Base-by-base conservation (phyloP, 345 rosid genomes). In the Salix brachista region DNA sequence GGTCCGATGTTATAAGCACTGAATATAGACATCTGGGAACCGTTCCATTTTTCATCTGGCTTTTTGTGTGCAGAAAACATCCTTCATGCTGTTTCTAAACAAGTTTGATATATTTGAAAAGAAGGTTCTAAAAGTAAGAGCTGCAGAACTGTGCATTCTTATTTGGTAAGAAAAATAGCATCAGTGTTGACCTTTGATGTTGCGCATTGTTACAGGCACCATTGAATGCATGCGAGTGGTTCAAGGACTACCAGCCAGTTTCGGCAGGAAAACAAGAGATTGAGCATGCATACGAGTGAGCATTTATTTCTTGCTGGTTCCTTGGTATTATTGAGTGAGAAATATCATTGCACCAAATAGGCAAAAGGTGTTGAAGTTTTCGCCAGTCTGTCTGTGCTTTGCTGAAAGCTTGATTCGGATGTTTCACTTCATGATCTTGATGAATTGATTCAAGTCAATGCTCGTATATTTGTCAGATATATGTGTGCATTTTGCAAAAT, bases 201-300 rank as follows among this genome's bases (percentile, higher is more conserved):
- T 65, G 52, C 14, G 42, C 60, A 44, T 73, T 71, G 46, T 67
- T 41, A 67, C 82, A 96, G 99, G 98, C 92, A 60, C 98, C 98
- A 1, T 84, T 94, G 77, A 92, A 88, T 77, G 93, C 69, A 30
- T 96, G 99, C 52, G 93, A 91, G 69, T 96, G 99, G 99, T 94
- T 94, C 85, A 87, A 89, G 83, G 98, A 96, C 85, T 96, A 94
- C 81, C 97, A 92, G 83, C 95, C 95, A 7, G 89, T 85, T 69
- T 94, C 97, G 28, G 84, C 92, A 0, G 98, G 98, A 81, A 96
- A 91, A 74, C 99, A 92, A 84, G 99, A 96, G 88, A 87, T 89
- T 6, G 98, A 96, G 77, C 94, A 94, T 73, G 97, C 98, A 44
- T 96, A 96, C 25, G 98, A 92, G 99, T 96, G 91, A 90, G 92